Percentiles rank a stretch among this genome's conserved stretches.
These are phyloP conservation scores for Aethionema arabicum DNA, from an alignment of 345 rosid species.

Conservation along the genomic window DNA sequence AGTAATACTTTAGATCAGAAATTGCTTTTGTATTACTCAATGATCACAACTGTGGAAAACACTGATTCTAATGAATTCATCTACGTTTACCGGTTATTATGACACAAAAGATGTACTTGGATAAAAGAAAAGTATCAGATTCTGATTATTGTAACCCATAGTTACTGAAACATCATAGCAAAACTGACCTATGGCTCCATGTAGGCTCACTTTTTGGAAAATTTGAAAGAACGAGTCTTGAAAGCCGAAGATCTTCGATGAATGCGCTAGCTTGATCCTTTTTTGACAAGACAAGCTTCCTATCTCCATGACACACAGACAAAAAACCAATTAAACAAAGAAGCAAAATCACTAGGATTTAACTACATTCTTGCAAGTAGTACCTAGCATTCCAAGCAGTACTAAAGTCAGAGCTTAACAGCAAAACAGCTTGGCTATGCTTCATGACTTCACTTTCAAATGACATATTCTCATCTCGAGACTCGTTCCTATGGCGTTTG, in stretches of 20 bases:
- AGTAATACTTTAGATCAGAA: conserved; percentile 2
- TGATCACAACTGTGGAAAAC: not conserved
- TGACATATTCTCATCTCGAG: conserved; percentile 14
- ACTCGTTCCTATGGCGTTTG: conserved; percentile 31
- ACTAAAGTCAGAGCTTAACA: conserved; percentile 79
- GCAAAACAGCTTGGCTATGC: conserved; percentile 70
- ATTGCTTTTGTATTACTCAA: not conserved
- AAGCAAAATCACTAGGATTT: conserved; percentile 11
- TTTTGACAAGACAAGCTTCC: conserved; percentile 64
- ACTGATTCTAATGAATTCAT: conserved; percentile 10
- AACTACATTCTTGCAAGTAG: conserved; percentile 1
- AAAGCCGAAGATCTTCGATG: conserved; percentile 65
- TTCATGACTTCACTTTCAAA: conserved; percentile 54
- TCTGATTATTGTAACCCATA: not conserved
- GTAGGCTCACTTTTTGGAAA: conserved; percentile 91
- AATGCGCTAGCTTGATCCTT: conserved; percentile 44
- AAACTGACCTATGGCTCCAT: conserved; percentile 82
- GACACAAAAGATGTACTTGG: not conserved
- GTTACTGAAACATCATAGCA: conserved; percentile 2
- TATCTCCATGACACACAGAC: conserved; percentile 34
- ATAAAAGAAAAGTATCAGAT: not conserved
- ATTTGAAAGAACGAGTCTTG: conserved; percentile 74
- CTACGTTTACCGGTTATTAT: not conserved
- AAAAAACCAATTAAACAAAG: conserved; percentile 6
- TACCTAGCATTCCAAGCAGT: conserved; percentile 97